Conservation (phyloP, 805 yeast genomes). For the Ogataea paradorogensis region DNA sequence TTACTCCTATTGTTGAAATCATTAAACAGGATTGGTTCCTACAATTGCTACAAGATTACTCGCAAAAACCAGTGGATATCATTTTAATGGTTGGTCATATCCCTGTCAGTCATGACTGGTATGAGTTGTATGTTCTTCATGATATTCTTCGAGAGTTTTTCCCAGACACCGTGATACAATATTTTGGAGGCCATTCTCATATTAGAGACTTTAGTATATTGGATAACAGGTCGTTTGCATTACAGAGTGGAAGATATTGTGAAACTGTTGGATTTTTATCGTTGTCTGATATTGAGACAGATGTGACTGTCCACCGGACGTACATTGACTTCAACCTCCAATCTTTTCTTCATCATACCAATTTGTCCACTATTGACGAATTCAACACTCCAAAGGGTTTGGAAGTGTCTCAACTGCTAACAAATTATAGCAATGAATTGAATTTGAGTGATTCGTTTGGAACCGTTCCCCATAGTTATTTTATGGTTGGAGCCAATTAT, state of each 20-base stretch:
- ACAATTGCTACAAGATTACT: constrained; percentile 34
- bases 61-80: constrained; percentile 50
- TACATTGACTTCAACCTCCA: constrained; percentile 80
- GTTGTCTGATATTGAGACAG: constrained; percentile 29
- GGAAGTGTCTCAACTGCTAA: constrained; percentile 43
- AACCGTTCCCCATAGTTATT: constrained; percentile 61
- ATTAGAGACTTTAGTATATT: constrained; percentile 75
- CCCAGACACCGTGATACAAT: constrained; percentile 69
- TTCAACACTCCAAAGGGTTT: constrained; percentile 60
- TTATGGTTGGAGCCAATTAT: constrained; percentile 64
- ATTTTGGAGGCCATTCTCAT: constrained; percentile 94
- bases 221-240: constrained; percentile 65
- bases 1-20: constrained; percentile 56
- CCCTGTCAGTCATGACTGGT: constrained; percentile 60
- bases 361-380: constrained; percentile 22
- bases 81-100: constrained; percentile 76
- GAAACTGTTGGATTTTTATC: constrained; percentile 92
- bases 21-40: constrained; percentile 64
- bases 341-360: constrained; percentile 66
- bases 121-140: constrained; percentile 50
- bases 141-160: constrained; percentile 50
- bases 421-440: constrained; percentile 40
- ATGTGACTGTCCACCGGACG: constrained; percentile 45
- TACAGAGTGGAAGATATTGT: constrained; percentile 92
- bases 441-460: constrained; percentile 59